Conservation (phyloP, 306 rosid genomes). For the Luffa aegyptiaca region DNA sequence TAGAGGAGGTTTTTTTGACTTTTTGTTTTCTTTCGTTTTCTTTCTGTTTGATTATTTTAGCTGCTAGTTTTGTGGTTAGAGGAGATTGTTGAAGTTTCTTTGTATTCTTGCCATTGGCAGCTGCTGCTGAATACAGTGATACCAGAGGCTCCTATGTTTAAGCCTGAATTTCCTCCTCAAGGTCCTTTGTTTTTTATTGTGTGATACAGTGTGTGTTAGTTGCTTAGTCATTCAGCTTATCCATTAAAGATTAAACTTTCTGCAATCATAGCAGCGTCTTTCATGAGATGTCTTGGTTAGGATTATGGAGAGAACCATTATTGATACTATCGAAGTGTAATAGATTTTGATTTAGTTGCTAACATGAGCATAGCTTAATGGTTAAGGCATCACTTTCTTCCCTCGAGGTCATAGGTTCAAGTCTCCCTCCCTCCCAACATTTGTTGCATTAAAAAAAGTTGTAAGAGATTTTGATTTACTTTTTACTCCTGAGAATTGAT, state of each 20-base stretch:
- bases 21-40: not conserved
- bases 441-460: not conserved
- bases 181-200: slow-evolving; percentile 27
- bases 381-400: not conserved
- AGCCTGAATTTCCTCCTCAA: slow-evolving; percentile 94
- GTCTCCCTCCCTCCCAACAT: not conserved
- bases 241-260: not conserved
- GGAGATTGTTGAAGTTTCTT: not conserved
- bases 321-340: not conserved
- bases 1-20: slow-evolving; percentile 43
- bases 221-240: not conserved
- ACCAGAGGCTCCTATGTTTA: slow-evolving; percentile 87
- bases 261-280: not conserved
- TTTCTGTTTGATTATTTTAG: not conserved
- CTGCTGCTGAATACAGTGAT: slow-evolving; percentile 58
- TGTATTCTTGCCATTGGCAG: slow-evolving; percentile 24
- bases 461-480: not conserved
- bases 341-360: not conserved
- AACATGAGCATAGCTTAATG: not conserved
- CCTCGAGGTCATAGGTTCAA: not conserved
- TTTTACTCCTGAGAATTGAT: not conserved
- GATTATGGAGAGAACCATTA: not conserved
- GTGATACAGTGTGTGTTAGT: not conserved
- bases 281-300: not conserved
- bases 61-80: not conserved